Evolutionary conservation across 1,284 basidiomycete species (phyloP).

Genomic region (Cryptococcus sp.): DNA sequence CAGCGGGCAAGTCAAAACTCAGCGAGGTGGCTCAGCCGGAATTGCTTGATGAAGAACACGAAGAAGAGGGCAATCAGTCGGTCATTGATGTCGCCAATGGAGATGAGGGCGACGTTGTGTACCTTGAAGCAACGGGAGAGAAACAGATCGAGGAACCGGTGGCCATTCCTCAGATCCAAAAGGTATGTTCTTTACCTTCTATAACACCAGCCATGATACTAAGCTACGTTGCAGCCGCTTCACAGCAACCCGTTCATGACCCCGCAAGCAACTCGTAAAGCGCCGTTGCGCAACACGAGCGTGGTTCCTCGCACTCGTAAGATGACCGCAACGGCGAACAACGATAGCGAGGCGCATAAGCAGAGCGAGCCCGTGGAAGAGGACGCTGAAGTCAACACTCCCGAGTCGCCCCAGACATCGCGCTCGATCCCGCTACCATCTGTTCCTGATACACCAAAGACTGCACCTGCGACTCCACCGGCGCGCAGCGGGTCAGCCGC

Average conservation of each 20-base stretch:
- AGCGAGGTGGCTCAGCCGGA: conserved; percentile 9
- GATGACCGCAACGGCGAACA: not conserved
- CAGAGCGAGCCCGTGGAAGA: conserved; percentile 1
- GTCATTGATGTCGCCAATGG: conserved; percentile 36
- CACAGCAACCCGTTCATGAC: conserved; percentile 37
- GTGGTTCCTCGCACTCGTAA: conserved; percentile 34
- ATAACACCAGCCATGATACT: too few species aligned
- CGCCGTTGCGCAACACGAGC: conserved; percentile 29
- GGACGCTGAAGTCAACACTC: not conserved
- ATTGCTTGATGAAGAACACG: conserved; percentile 10
- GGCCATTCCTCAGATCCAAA: not conserved
- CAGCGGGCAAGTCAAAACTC: conserved; percentile 13
- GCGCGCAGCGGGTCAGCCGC: not conserved
- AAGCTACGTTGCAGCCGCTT: conserved; percentile 15
- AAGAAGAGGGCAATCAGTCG: conserved; percentile 19
- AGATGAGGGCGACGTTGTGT: conserved; percentile 46
- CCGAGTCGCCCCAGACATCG: conserved; percentile 20
- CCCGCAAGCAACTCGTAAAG: conserved; percentile 30
- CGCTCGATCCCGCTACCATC: conserved; percentile 30
- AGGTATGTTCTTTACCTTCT: not conserved
- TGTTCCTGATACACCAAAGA: conserved; percentile 28
- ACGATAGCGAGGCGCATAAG: not conserved
- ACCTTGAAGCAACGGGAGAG: conserved; percentile 39
- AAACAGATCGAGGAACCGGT: conserved; percentile 4
- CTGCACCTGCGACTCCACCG: conserved; percentile 13